A percentile compares a stretch with the other conserved stretches of the same genome.
These are phyloP conservation scores for Tricholoma saponaceum DNA, from an alignment of 768 basidiomycete species.

Conservation along the genomic window DNA sequence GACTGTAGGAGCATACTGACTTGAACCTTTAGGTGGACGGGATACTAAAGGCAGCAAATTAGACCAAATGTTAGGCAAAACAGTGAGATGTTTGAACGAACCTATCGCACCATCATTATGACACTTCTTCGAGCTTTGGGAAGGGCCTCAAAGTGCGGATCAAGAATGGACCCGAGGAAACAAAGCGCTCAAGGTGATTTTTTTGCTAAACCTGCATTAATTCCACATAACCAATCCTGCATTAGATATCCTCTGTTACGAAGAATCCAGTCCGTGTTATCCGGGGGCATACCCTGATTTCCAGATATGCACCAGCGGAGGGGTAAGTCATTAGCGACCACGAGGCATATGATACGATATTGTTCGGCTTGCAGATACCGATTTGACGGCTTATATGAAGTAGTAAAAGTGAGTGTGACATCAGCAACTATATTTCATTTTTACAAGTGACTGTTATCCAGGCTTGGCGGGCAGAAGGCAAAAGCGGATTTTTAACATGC, in stretches of 20 bases:
- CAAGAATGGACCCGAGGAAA: slow-evolving; percentile 21
- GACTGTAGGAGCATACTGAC: neutral
- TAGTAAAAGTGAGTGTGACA: slow-evolving; percentile 8
- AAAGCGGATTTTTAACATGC: slow-evolving; percentile 18
- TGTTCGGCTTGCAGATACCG: slow-evolving; percentile 14
- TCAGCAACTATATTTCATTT: neutral
- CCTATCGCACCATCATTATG: neutral
- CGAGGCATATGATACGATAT: neutral
- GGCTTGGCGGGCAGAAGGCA: slow-evolving; percentile 17
- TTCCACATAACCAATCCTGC: neutral
- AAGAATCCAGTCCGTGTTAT: slow-evolving; percentile 33
- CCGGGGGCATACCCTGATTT: slow-evolving; percentile 22
- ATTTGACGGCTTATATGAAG: slow-evolving; percentile 23
- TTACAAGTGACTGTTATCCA: neutral
- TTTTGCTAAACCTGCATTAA: neutral
- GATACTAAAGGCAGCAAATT: slow-evolving; percentile 3
- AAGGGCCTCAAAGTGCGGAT: slow-evolving; percentile 29
- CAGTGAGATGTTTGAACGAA: slow-evolving; percentile 5
- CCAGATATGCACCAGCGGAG: slow-evolving; percentile 18
- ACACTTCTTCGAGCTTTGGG: slow-evolving; percentile 17
- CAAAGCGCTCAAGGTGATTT: slow-evolving; percentile 13
- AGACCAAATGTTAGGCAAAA: slow-evolving; percentile 13
- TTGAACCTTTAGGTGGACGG: slow-evolving; percentile 12
- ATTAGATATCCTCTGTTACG: slow-evolving; percentile 24
- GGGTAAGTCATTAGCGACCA: slow-evolving; percentile 14